phyloP scores from a whole-genome alignment of 768 basidiomycete genomes.

The Phaffia tasmanica region DNA sequence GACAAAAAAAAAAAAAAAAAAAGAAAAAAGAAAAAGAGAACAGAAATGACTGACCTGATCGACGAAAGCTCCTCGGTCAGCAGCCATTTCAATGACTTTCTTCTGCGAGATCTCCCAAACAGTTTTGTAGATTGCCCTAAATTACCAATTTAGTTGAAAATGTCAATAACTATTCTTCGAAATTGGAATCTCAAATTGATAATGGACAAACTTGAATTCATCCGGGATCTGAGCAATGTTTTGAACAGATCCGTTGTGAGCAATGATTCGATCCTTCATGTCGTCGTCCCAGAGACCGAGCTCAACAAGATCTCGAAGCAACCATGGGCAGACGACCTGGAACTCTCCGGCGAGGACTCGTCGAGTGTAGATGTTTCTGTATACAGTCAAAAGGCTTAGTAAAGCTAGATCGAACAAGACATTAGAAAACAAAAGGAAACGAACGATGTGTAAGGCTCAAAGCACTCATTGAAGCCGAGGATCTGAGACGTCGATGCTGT shows the following conservation, averaged over 20 bases:
- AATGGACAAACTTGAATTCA: slow-evolving; percentile 23
- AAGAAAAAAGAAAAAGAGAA: not conserved
- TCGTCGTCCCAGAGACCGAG: slow-evolving; percentile 91
- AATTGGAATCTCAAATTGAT: not conserved
- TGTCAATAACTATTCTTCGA: not conserved
- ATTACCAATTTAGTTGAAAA: slow-evolving; percentile 63
- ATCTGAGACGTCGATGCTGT: slow-evolving; percentile 98
- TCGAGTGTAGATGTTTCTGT: slow-evolving; percentile 93
- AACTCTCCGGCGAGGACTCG: slow-evolving; percentile 99
- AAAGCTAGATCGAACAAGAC: not conserved
- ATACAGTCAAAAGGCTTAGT: slow-evolving; percentile 26
- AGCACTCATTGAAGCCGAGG: slow-evolving; percentile 95
- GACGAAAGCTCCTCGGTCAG: slow-evolving; percentile 97
- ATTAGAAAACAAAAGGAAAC: slow-evolving; percentile 26
- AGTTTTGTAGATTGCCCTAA: slow-evolving; percentile 99
- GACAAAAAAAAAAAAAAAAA: not conserved
- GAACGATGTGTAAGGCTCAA: slow-evolving; percentile 92
- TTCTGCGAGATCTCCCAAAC: slow-evolving; percentile 99
- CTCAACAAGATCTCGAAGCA: slow-evolving; percentile 93
- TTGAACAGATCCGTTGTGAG: slow-evolving; percentile 58
- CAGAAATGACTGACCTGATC: slow-evolving; percentile 52
- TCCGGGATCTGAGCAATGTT: slow-evolving; percentile 29
- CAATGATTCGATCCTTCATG: slow-evolving; percentile 99
- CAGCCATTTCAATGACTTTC: slow-evolving; percentile 93
- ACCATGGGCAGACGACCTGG: slow-evolving; percentile 98